Evolutionary conservation across 1,284 basidiomycete species (phyloP).

Genomic region (Sanghuangporus sanghuang): DNA sequence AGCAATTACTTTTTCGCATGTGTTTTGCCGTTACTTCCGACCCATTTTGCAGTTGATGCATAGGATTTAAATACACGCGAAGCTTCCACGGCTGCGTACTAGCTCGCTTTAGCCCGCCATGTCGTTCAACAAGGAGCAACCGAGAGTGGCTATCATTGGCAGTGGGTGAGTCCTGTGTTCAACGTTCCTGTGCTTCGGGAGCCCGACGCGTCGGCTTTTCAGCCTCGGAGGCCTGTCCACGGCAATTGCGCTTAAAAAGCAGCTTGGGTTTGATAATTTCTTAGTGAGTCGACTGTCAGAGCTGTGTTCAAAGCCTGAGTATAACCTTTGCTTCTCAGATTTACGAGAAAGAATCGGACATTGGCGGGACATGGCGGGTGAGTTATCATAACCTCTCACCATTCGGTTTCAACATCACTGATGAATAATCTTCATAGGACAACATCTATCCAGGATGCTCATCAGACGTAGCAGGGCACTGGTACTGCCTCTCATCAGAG

Average conservation of each 20-base stretch:
- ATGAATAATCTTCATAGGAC: slow-evolving; percentile 24
- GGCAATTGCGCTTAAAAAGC: slow-evolving; percentile 41
- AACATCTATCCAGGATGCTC: slow-evolving; percentile 43
- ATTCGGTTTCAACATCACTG: no score
- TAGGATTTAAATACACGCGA: not conserved
- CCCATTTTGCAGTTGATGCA: no score
- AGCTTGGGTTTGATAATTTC: slow-evolving; percentile 41
- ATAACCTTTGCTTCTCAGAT: slow-evolving; percentile 31
- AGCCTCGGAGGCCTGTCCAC: slow-evolving; percentile 41
- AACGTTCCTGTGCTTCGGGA: not conserved
- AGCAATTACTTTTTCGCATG: no score
- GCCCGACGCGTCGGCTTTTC: not conserved
- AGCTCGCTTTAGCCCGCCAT: not conserved
- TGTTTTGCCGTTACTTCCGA: no score
- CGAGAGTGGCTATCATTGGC: slow-evolving; percentile 43
- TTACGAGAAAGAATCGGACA: slow-evolving; percentile 38
- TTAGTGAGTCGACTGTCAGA: slow-evolving; percentile 29
- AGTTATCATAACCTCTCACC: slow-evolving; percentile 17
- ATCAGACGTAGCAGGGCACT: slow-evolving; percentile 49
- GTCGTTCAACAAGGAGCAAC: slow-evolving; percentile 19
- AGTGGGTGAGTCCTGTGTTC: slow-evolving; percentile 37
- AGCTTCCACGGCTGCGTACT: not conserved
- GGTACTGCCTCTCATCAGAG: slow-evolving; percentile 53
- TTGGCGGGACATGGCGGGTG: slow-evolving; percentile 53
- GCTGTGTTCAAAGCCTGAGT: not conserved